Evolutionary conservation across 164 flowering plant genomes (phyloP).

Genomic region (Annona cherimola): DNA sequence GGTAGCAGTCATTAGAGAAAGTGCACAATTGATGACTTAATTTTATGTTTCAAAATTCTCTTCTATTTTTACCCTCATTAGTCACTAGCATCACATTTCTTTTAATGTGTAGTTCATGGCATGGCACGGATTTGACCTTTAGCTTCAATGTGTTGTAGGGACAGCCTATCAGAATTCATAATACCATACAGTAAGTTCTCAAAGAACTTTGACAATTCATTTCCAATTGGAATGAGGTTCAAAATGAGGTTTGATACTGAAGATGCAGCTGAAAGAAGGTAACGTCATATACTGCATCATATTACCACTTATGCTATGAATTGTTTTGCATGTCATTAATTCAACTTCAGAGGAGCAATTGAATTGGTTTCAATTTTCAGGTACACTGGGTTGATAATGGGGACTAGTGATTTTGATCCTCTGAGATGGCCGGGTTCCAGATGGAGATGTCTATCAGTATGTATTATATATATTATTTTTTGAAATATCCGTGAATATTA

Average conservation of each 20-base stretch:
- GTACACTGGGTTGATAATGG: constrained; percentile 67
- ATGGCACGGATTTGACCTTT: background rate
- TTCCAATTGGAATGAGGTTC: constrained; percentile 68
- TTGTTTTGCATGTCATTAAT: background rate
- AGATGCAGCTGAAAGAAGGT: constrained; percentile 88
- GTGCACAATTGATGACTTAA: too few species aligned
- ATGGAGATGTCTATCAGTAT: constrained; percentile 85
- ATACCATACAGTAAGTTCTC: constrained; percentile 58
- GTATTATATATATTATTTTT: constrained; percentile 6
- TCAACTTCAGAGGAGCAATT: background rate
- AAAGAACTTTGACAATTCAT: constrained; percentile 45
- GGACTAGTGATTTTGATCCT: constrained; percentile 75
- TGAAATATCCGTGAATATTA: too few species aligned
- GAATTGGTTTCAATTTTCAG: constrained; percentile 25
- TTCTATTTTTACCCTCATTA: background rate
- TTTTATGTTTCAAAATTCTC: background rate
- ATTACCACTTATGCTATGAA: background rate
- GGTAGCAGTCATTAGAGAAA: too few species aligned
- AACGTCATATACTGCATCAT: constrained; percentile 1
- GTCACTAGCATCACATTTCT: background rate
- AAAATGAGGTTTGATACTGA: constrained; percentile 80
- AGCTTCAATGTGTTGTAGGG: constrained; percentile 41
- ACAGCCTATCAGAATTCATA: constrained; percentile 66
- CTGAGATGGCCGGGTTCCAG: constrained; percentile 80
- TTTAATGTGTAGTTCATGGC: background rate